A percentile compares a stretch with the other conserved stretches of the same genome.
Conservation (phyloP, 2,329 filamentous ascomycete species). For the Clathrospora elynae region DNA sequence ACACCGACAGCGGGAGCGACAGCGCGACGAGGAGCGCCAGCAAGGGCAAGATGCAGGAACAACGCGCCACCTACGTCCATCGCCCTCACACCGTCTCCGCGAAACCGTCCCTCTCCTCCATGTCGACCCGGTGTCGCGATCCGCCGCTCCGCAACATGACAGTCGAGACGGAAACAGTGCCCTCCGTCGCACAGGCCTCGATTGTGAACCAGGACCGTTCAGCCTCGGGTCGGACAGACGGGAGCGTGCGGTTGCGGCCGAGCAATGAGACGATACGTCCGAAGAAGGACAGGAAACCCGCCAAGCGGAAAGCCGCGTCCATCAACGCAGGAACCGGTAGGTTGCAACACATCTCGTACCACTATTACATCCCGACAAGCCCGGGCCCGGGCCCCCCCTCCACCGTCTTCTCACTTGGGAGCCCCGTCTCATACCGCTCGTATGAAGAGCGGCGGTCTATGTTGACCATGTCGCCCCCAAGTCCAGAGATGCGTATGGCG, state of each 20-base stretch:
- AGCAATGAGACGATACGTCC: conserved; percentile 96
- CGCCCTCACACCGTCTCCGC: conserved; percentile 58
- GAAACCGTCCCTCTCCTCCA: conserved; percentile 71
- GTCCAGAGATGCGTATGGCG: conserved; percentile 34
- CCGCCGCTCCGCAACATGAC: conserved; percentile 90
- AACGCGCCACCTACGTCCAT: conserved; percentile 49
- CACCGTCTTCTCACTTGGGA: conserved; percentile 38
- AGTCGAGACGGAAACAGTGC: conserved; percentile 95
- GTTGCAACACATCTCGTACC: conserved; percentile 50
- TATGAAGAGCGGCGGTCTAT: conserved; percentile 39
- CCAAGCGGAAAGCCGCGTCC: conserved; percentile 72
- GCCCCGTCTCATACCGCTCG: conserved; percentile 37
- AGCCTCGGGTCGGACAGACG: conserved; percentile 65
- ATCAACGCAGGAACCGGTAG: conserved; percentile 76
- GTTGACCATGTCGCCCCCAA: conserved; percentile 34
- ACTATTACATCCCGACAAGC: conserved; percentile 36
- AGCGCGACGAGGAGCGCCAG: conserved; percentile 52
- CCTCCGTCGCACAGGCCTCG: conserved; percentile 83
- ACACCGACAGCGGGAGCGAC: conserved; percentile 68
- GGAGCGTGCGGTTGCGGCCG: conserved; percentile 81
- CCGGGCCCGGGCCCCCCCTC: conserved; percentile 33
- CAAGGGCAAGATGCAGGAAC: conserved; percentile 52
- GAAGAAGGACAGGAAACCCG: conserved; percentile 88
- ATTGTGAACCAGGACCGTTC: conserved; percentile 64
- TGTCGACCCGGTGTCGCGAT: conserved; percentile 68